These are phyloP conservation scores for Candida succiphila DNA, from an alignment of 805 yeast species.

Conservation along the genomic window DNA sequence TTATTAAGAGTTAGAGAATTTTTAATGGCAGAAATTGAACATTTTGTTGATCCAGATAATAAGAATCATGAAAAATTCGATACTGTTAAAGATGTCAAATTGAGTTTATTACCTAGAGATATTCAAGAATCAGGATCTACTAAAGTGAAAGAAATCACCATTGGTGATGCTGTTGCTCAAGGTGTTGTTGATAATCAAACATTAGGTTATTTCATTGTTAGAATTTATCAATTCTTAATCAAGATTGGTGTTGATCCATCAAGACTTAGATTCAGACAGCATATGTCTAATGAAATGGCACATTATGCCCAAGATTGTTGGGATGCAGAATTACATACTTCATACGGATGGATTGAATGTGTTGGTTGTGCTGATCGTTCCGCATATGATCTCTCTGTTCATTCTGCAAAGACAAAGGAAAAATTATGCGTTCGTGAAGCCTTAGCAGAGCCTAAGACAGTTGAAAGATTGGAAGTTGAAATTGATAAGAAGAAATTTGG, in stretches of 20 bases:
- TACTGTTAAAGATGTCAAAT: slow-evolving; percentile 61
- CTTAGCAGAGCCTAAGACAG: slow-evolving; percentile 72
- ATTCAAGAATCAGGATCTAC: slow-evolving; percentile 84
- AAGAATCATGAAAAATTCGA: slow-evolving; percentile 75
- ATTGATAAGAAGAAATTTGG: slow-evolving; percentile 95
- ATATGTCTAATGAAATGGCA: slow-evolving; percentile 98
- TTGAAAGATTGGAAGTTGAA: slow-evolving; percentile 76
- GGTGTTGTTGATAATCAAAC: slow-evolving; percentile 96
- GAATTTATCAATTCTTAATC: slow-evolving; percentile 76
- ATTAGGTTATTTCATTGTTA: slow-evolving; percentile 90
- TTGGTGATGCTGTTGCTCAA: slow-evolving; percentile 84
- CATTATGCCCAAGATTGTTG: slow-evolving; percentile 99
- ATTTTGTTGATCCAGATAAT: slow-evolving; percentile 88
- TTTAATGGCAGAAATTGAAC: slow-evolving; percentile 99
- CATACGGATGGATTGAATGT: slow-evolving; percentile 99
- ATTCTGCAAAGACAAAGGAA: slow-evolving; percentile 89
- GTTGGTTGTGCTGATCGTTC: slow-evolving; percentile 99
- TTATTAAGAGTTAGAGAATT: slow-evolving; percentile 96
- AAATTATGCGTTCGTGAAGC: slow-evolving; percentile 91
- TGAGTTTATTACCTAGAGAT: slow-evolving; percentile 75
- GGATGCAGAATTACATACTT: slow-evolving; percentile 96
- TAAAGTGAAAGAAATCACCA: slow-evolving; percentile 47
- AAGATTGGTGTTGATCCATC: slow-evolving; percentile 85
- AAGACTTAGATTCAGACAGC: slow-evolving; percentile 94
- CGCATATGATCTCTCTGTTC: slow-evolving; percentile 95